Conservation (phyloP, 208 protist genomes). For the Leishmania major region DNA sequence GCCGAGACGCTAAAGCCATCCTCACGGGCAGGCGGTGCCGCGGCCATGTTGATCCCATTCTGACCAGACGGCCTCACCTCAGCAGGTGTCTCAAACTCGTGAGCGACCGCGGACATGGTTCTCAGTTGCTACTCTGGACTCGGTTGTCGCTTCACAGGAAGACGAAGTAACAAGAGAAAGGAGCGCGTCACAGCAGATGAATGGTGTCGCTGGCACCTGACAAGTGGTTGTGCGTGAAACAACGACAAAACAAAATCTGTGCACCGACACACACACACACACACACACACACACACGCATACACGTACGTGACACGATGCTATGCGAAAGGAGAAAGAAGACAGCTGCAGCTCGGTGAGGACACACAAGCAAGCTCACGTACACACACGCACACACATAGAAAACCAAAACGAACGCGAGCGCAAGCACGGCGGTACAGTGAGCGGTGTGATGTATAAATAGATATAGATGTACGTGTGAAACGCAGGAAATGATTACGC, state of each 20-base stretch:
- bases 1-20: background rate
- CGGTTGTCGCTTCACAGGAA: background rate
- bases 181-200: background rate
- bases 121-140: no score
- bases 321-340: background rate
- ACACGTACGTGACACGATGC: background rate
- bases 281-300: background rate
- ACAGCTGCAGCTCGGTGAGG: background rate
- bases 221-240: background rate
- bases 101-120: background rate
- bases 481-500: background rate
- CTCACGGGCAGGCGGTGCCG: background rate
- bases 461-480: background rate
- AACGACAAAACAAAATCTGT: background rate
- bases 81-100: background rate
- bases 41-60: background rate
- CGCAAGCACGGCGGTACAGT: no score
- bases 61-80: background rate
- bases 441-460: background rate
- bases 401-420: background rate
- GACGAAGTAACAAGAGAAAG: background rate
- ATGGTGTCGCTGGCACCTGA: background rate
- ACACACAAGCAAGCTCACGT: background rate
- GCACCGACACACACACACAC: no score
- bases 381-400: background rate